Base-by-base conservation (phyloP, 2,329 filamentous ascomycete species). In the Aspergillus oerlinghausenensis region DNA sequence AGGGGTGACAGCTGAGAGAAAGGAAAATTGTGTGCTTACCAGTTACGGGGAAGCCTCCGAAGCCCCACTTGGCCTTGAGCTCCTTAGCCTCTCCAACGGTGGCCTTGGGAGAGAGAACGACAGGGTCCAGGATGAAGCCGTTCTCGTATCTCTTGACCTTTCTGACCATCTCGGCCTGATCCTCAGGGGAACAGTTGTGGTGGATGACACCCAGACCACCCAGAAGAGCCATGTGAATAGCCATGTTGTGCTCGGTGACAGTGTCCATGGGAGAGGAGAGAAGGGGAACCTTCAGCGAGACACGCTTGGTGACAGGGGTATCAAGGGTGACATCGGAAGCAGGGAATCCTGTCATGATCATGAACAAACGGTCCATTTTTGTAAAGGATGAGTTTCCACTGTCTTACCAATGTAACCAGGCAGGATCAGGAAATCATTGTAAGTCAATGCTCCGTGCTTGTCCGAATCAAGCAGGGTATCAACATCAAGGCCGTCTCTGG, bases 101-200 rank as follows among this genome's bases (percentile, higher is more conserved):
- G 63, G 91, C 95, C 64, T 83, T 84, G 59, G 90, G 89, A 69
- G 85, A 88, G 68, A 99, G 90, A 71, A 97, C 92, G 56, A 99
- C 86, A 47, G 94, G 94, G 72, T 99, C 95, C 49, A 91, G 82
- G 73, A 99, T 99, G 82, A 99, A 99, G 67, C 94, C 94, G 80
- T 99, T 99, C 81, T 99, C 94, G 77, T 92, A 99, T 71, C 94
- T 86, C 88, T 99, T 99, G 68, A 99, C 94, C 82, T 97, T 97
- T 77, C 91, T 86, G 65, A 99, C 90, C 94, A 99, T 99, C 80
- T 96, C 92, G 64, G 94, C 94, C 81, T 99, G 94, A 55, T 90
- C 90, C 28, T 97, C 91, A 29, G 92, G 85, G n/a, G 92, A 94
- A 84, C 94, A 99, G 82, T 99, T 99, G 85, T 99, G 94, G 82